A percentile compares a stretch with the other conserved stretches of the same genome.
Evolutionary conservation across 2,329 filamentous ascomycete species (phyloP).

Genomic region (Aspergillus pseudotamarii): DNA sequence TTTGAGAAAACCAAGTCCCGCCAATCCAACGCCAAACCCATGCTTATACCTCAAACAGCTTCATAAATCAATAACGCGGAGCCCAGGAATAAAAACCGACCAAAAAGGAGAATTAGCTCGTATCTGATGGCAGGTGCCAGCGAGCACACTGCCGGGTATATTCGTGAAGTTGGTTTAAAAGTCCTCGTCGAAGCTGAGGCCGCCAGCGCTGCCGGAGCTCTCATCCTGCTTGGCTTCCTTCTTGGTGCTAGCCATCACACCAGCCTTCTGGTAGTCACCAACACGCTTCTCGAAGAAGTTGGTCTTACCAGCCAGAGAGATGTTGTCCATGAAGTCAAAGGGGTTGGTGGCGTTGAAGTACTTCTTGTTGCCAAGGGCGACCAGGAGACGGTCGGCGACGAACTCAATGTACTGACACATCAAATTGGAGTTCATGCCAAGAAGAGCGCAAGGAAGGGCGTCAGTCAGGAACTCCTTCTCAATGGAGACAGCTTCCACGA

Average conservation of each 20-base stretch:
- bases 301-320: slow-evolving; percentile 97
- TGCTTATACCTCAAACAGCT: slow-evolving; percentile 35
- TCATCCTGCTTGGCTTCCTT: slow-evolving; percentile 59
- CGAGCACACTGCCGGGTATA: slow-evolving; percentile 24
- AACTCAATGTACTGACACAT: slow-evolving; percentile 99
- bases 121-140: slow-evolving; percentile 23
- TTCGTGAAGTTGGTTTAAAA: slow-evolving; percentile 64
- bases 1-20: slow-evolving; percentile 17
- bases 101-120: slow-evolving; percentile 31
- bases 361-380: slow-evolving; percentile 93
- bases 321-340: slow-evolving; percentile 99
- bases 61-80: slow-evolving; percentile 33
- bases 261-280: slow-evolving; percentile 98
- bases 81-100: slow-evolving; percentile 19
- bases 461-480: slow-evolving; percentile 98
- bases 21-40: slow-evolving; percentile 37
- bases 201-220: slow-evolving; percentile 55
- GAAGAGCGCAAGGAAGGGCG: slow-evolving; percentile 85
- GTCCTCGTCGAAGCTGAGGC: slow-evolving; percentile 94
- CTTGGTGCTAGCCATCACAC: slow-evolving; percentile 93
- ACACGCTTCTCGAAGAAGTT: slow-evolving; percentile 99
- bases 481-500: slow-evolving; percentile 88
- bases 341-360: slow-evolving; percentile 91
- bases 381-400: slow-evolving; percentile 89
- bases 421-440: slow-evolving; percentile 94